These are phyloP conservation scores for Betula pendula DNA, from an alignment of 306 rosid species.

Conservation along the genomic window DNA sequence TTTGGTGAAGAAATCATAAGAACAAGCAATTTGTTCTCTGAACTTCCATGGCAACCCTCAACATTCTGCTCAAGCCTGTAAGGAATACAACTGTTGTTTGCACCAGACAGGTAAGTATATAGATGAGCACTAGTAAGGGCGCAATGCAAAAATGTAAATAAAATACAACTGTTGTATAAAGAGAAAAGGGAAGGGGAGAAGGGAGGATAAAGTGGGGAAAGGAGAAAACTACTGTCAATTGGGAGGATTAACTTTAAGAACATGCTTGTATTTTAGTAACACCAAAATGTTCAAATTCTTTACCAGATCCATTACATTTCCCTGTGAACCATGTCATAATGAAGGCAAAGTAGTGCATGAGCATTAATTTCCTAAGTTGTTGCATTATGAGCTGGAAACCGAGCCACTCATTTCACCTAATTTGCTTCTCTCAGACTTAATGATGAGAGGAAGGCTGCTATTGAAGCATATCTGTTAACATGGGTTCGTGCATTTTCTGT, in stretches of 20 bases:
- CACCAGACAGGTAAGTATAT: background rate
- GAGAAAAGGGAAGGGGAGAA: no score
- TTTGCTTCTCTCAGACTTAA: background rate
- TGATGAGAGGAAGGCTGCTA: background rate
- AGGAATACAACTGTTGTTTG: constrained; percentile 35
- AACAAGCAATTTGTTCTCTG: constrained; percentile 31
- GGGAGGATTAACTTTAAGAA: background rate
- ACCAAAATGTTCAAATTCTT: background rate
- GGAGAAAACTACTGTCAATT: background rate
- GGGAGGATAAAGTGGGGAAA: no score
- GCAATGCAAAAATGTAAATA: background rate
- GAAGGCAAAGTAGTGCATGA: background rate
- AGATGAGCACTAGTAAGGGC: no score
- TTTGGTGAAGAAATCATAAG: constrained; percentile 42
- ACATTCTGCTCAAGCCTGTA: constrained; percentile 24
- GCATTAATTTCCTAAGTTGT: background rate
- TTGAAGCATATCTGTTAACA: background rate
- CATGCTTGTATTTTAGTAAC: background rate
- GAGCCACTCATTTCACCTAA: background rate
- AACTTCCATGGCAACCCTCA: constrained; percentile 10
- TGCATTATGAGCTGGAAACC: background rate
- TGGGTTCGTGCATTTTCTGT: background rate
- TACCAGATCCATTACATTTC: background rate
- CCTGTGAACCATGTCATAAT: background rate
- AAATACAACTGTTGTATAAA: background rate